phyloP scores from a whole-genome alignment of 1,284 basidiomycete genomes.

The Tranzscheliella williamsii region DNA sequence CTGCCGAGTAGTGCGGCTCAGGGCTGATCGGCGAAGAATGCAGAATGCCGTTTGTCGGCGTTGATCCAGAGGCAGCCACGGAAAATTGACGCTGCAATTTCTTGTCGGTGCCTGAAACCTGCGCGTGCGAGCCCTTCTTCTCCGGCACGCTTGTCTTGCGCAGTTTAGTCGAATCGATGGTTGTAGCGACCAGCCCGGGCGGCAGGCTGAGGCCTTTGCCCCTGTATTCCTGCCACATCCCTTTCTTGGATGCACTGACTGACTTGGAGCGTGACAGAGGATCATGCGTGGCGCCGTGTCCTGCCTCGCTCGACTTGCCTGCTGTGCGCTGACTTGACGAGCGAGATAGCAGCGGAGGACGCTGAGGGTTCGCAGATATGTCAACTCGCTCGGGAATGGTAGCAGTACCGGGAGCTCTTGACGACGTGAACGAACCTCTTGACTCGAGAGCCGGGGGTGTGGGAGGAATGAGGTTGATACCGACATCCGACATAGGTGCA shows the following conservation, averaged over 20 bases:
- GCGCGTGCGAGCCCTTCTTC: constrained; percentile 9
- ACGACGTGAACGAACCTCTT: constrained; percentile 23
- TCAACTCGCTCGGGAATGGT: constrained; percentile 26
- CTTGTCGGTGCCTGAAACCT: not conserved
- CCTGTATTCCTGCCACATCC: constrained; percentile 36
- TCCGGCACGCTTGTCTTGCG: constrained; percentile 16
- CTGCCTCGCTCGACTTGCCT: constrained; percentile 3
- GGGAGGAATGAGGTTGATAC: constrained; percentile 54
- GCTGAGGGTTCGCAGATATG: constrained; percentile 3
- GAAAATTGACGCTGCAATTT: not conserved
- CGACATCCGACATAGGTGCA: constrained; percentile 12
- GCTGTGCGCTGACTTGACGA: constrained; percentile 37
- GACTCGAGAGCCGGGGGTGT: constrained; percentile 49
- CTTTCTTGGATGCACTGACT: constrained; percentile 18
- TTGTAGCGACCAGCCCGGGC: constrained; percentile 44
- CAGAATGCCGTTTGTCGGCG: not conserved
- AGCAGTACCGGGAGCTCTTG: constrained; percentile 22
- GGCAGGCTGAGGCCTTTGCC: constrained; percentile 48
- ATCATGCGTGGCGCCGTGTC: constrained; percentile 2
- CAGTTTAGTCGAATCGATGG: constrained; percentile 35
- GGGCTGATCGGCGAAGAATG: constrained; percentile 8
- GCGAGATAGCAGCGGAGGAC: constrained; percentile 26
- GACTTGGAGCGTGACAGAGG: constrained; percentile 25
- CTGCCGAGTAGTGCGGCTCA: not conserved
- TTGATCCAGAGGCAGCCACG: not conserved